Base-by-base conservation (phyloP, 495 filamentous ascomycete genomes). In the Xylaria acuta region DNA sequence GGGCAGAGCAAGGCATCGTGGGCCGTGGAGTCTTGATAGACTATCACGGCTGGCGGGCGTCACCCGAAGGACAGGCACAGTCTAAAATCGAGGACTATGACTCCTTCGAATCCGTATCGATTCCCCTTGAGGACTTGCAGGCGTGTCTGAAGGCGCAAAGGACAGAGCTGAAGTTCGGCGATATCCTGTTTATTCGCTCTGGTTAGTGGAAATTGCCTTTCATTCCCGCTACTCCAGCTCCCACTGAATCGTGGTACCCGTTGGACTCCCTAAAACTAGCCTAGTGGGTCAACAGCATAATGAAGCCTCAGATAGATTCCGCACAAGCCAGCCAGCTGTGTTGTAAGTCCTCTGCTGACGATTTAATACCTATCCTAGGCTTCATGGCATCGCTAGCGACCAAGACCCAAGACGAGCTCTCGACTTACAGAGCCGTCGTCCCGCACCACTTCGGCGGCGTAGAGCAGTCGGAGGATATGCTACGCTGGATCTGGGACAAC, bases 21-120 rank as follows among this genome's bases (percentile, higher is more conserved):
- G 88, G 88, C 45, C 84, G 88, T 12, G 88, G 87, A 9, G 76
- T 90, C 51, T 80, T 90, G n/a, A 73, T 90, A 30, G 88, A 90
- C 75, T 88, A 87, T 78, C 80, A 87, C 62, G 82, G 73, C 71
- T 92, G 84, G 85, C 78, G 81, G n/a, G 59, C 73, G 2, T 66
- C 69, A 3, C 47, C 60, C 8, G 69, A 65, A 34, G 69, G 69
- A 14, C 69, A 66, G 40, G 53, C 73, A 12, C 76, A 80, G 20
- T 71, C 71, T 1, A 69, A 63, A 64, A 2, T 69, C 34, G 47
- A 62, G n/a, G 79, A 70, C n/a, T 84, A 83, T 74, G 74, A 86
- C 51, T 76, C 86, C 7, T 88, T 88, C 77, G 67, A 76, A 43
- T 78, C 77, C 0, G 70, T 58, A 11, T 70, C 77, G 8, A 89